phyloP scores from a whole-genome alignment of 1,284 basidiomycete genomes.

The Cutaneotrichosporon dermatis region DNA sequence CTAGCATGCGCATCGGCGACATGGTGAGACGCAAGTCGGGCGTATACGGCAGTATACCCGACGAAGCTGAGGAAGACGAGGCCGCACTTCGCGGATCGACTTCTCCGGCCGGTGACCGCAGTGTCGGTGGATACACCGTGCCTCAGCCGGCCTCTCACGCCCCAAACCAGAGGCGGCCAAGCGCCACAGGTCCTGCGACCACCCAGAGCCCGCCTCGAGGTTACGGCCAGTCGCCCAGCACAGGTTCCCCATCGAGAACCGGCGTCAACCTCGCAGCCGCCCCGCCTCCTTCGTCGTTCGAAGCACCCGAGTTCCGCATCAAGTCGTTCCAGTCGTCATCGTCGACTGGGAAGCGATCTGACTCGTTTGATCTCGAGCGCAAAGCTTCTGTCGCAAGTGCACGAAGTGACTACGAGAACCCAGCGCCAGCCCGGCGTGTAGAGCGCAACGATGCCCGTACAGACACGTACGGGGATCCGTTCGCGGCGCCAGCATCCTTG shows the following conservation, averaged over 20 bases:
- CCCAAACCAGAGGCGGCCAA: background rate
- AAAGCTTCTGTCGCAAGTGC: slow-evolving; percentile 4
- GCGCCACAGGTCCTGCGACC: background rate
- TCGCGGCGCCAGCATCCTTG: background rate
- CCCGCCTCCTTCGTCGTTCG: slow-evolving; percentile 1
- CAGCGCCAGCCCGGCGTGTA: background rate
- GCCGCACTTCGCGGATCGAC: background rate
- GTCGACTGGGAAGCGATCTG: slow-evolving; percentile 31
- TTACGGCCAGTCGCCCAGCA: background rate
- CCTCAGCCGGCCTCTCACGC: background rate
- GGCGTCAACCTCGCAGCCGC: slow-evolving; percentile 6
- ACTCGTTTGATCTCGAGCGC: slow-evolving; percentile 44
- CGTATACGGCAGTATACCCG: background rate
- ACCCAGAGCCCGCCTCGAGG: background rate
- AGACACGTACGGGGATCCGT: background rate
- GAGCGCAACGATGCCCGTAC: background rate
- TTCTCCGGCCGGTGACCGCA: background rate
- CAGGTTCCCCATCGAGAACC: background rate
- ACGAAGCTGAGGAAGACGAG: slow-evolving; percentile 9
- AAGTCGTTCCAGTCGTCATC: slow-evolving; percentile 40
- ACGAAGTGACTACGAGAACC: slow-evolving; percentile 5
- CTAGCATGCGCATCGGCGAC: slow-evolving; percentile 38
- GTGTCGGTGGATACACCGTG: background rate
- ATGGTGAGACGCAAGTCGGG: slow-evolving; percentile 37
- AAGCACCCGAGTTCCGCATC: slow-evolving; percentile 25